phyloP scores from a whole-genome alignment of 129 eudicot species.

The Centrapalus pauciflorus region DNA sequence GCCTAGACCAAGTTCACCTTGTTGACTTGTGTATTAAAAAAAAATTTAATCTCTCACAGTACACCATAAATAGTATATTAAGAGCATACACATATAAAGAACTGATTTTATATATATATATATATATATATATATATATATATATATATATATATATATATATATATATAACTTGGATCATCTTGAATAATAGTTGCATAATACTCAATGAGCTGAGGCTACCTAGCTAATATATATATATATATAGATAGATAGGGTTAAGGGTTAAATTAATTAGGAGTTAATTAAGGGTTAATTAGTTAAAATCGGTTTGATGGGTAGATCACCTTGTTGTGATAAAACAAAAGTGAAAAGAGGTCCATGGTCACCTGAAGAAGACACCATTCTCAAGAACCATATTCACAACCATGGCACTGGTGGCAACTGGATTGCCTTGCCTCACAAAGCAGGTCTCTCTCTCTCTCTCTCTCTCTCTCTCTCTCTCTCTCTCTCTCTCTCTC shows the following conservation, averaged over 20 bases:
- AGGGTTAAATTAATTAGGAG: constrained; percentile 11
- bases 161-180: background rate
- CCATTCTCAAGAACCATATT: constrained; percentile 49
- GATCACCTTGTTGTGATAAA: constrained; percentile 89
- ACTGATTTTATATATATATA: background rate
- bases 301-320: constrained; percentile 58
- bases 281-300: constrained; percentile 4
- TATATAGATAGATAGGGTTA: background rate
- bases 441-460: constrained; percentile 53
- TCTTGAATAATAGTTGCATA: constrained; percentile 12
- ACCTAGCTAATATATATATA: too few species aligned
- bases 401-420: constrained; percentile 67
- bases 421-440: constrained; percentile 78
- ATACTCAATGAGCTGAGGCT: too few species aligned
- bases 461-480: constrained; percentile 4
- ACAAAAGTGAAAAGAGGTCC: constrained; percentile 79
- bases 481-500: background rate
- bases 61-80: too few species aligned
- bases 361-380: constrained; percentile 87
- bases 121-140: background rate
- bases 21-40: constrained; percentile 18
- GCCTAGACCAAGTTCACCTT: constrained; percentile 33
- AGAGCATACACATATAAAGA: background rate
- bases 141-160: constrained; percentile 6
- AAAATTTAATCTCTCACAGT: too few species aligned